Evolutionary conservation across 2,329 filamentous ascomycete genomes (phyloP), one percentile per base, ranked within the genome.

Genomic region (Tolypocladium ophioglossoides): DNA sequence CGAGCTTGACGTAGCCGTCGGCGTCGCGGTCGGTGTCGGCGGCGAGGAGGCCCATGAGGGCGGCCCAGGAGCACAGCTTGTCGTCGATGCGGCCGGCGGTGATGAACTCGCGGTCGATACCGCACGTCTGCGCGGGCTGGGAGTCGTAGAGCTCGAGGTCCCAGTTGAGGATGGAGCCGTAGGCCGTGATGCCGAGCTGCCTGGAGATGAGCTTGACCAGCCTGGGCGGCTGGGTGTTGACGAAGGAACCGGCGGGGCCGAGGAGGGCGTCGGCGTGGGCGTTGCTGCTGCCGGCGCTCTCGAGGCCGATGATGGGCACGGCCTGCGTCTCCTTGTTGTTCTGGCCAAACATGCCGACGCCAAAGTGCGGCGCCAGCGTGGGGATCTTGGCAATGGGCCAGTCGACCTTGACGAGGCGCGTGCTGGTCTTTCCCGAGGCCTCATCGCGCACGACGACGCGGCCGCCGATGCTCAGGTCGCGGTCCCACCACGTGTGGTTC

Each of bases 41-140:
- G 51, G 86, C 83, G 32, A 96, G 77, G 0, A 99, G 83, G 4
- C 84, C 91, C 69, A 91, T 85, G 52, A 96, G 78, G 9, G 94
- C 92, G 9, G 91, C 84, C 85, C 90, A 97, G 35, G 89, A 95
- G 78, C 94, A 97, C 49, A 99, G 85, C 76, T 96, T 97, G 74
- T 99, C 94, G 68, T 99, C 94, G 61, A 97, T 94, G 53, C 94
- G 87, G 55, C 92, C 91, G 10, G 89, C 92, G 60, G 92, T 96
- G 71, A 99, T 95, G 68, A 99, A 86, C 63, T 97, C 92, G 68
- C 87, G 89, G 63, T 95, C 89, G 55, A 99, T 71, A 14, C 94
- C 94, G 60, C 89, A 86, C 20, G 90, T 80, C 41, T 86, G 84
- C 1, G 91, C 91, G 10, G 91, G 89, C 68, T 96, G 91, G 4